Percentiles rank a stretch among this genome's conserved stretches.
Evolutionary conservation across 768 basidiomycete species (phyloP).

Genomic region (Termitomyces sp.): DNA sequence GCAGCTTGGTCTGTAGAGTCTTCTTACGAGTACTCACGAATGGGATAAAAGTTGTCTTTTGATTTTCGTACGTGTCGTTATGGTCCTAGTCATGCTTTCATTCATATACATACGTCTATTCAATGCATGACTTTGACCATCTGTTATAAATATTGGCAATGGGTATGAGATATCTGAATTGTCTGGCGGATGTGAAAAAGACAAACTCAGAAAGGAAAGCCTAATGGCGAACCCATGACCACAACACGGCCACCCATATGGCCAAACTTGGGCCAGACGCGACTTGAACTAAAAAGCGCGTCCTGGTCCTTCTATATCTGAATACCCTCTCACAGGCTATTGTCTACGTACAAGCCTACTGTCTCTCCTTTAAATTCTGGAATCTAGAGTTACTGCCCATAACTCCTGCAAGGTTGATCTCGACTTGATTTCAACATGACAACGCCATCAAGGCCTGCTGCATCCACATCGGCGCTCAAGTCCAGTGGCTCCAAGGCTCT

Average conservation of each 20-base stretch:
- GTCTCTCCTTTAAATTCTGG: conserved; percentile 16
- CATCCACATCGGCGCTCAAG: conserved; percentile 29
- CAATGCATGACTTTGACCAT: not conserved
- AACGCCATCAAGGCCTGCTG: conserved; percentile 31
- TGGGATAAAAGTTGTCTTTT: not conserved
- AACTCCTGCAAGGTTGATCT: conserved; percentile 9
- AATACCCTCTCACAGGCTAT: conserved; percentile 4
- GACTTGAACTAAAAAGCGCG: conserved; percentile 29
- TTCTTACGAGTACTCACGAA: conserved; percentile 4
- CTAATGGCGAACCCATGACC: conserved; percentile 10
- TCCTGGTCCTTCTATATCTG: conserved; percentile 10
- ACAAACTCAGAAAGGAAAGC: conserved; percentile 1
- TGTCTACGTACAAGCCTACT: conserved; percentile 6
- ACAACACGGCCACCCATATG: conserved; percentile 23
- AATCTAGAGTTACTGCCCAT: conserved; percentile 13
- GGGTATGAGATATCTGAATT: not conserved
- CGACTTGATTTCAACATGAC: conserved; percentile 24
- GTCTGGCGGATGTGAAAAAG: conserved; percentile 1
- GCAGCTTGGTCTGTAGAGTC: not conserved
- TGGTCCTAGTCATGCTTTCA: conserved; percentile 4
- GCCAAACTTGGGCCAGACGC: conserved; percentile 29
- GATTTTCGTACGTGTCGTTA: conserved; percentile 1
- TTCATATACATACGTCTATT: not conserved
- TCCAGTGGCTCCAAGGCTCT: conserved; percentile 45
- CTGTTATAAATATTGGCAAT: not conserved